Percentiles rank a stretch among this genome's conserved stretches.
phyloP scores from a whole-genome alignment of 768 basidiomycete genomes.

The Tephrocybe sp. region DNA sequence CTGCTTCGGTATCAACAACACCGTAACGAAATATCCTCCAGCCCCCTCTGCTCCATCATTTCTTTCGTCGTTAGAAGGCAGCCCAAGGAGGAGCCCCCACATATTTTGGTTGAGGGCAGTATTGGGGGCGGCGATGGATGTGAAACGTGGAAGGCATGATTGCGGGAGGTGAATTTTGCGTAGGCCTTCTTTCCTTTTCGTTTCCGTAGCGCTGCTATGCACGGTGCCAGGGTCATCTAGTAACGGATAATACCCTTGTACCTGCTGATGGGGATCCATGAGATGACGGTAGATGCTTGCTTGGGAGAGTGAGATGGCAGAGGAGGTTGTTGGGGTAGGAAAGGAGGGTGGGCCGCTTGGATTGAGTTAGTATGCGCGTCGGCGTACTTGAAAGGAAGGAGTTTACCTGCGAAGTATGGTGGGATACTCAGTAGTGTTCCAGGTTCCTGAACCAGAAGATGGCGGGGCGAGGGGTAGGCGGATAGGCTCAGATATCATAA shows the following conservation, averaged over 20 bases:
- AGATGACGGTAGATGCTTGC: constrained; percentile 62
- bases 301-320: constrained; percentile 62
- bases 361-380: not conserved
- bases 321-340: constrained; percentile 67
- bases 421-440: constrained; percentile 11
- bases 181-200: constrained; percentile 34
- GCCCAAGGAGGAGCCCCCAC: constrained; percentile 69
- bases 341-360: constrained; percentile 26
- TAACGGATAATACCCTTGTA: constrained; percentile 81
- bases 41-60: not conserved
- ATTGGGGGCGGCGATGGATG: constrained; percentile 76
- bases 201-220: too few relatives aligned
- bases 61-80: too few relatives aligned
- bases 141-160: constrained; percentile 72
- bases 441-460: constrained; percentile 6
- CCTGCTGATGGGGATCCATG: constrained; percentile 78
- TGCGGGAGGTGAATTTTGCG: constrained; percentile 61
- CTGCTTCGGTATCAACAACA: constrained; percentile 83
- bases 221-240: too few relatives aligned
- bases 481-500: too few relatives aligned
- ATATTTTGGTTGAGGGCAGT: constrained; percentile 82
- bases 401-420: not conserved
- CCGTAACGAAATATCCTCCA: constrained; percentile 37
- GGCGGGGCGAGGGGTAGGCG: too few relatives aligned
- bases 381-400: not conserved